Evolutionary conservation across 2,329 filamentous ascomycete species (phyloP), one percentile per base, ranked within the genome.

Genomic region (Fusarium xylarioides): DNA sequence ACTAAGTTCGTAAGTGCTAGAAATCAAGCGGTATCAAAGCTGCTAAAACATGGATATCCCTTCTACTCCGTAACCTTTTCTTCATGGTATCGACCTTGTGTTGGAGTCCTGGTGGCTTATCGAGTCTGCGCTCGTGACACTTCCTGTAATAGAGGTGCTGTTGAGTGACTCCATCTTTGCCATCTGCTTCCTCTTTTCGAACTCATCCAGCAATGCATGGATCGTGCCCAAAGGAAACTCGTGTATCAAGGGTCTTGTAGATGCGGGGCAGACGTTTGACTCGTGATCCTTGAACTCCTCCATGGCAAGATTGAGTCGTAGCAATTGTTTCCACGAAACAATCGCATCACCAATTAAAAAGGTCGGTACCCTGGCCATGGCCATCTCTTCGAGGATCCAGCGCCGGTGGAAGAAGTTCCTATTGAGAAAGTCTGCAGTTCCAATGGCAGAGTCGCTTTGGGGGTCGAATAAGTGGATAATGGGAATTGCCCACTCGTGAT

Each of bases 311-410:
- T 82, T 82, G 35, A 82, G 49, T 4, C 76, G 76, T 14, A 82
- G 73, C 21, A 82, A 59, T 65, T 82, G 80, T 53, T 76, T 80
- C 81, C 81, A 82, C 3, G 81, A 78, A 11, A 83, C 77, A 16
- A 82, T 81, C 44, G 77, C 74, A 58, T 82, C 80, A 35, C 80
- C 81, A 32, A 82, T 75, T 8, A 83, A 70, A 40, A 79, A 79
- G 4, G 74, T 66, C 21, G 77, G 77, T 38, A 82, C 80, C 5
- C 80, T 75, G 2, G 79, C 79, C 68, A 81, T 73, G 40, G 80
- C 73, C 42, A 83, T 76, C 67, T 82, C 81, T 50, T 81, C 81
- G 4, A 82, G 72, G 50, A 82, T 82, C 81, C 81, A 82, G 4
- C 76, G 78, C 11, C 81, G 79, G 35, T 80, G 78, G 57, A 82